Evolutionary conservation across 2,329 filamentous ascomycete genomes (phyloP), one percentile per base, ranked within the genome.

Genomic region (Diaporthe caulivora): DNA sequence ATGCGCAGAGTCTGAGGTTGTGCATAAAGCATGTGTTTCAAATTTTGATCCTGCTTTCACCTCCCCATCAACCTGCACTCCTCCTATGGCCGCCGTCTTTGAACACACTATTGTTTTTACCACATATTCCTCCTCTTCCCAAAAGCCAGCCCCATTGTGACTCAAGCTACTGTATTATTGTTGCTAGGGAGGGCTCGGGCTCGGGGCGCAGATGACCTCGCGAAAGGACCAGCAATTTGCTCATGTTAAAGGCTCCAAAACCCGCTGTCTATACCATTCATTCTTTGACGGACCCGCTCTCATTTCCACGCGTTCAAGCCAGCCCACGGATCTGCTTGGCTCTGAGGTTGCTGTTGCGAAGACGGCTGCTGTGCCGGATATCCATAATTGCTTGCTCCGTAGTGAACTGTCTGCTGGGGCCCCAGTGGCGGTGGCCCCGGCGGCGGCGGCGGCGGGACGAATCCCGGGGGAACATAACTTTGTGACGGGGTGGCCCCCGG

Each of bases 281-380:
- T 68, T 37, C 31, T 44, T 44, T 26, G 10, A 9, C 37, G 9
- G 8, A 7, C 21, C 3, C 1, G 29, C 60, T 58, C 40, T 76
- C 62, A 93, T 81, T 92, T 93, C 92, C 92, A 94, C 58, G 88
- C 89, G 83, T 88, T 92, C 77, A 94, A 81, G 6, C 92, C 92
- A 21, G 92, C 91, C 92, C 92, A 94, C 10, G 92, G 92, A 85
- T 94, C 91, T 75, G 79, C 78, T 17, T 79, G 75, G 55, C 78
- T 78, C 42, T 80, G 77, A 65, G 81, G 80, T 65, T 80, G 76
- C 70, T 77, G 73, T 55, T 77, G 73, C 40, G 81, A 79, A 76
- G 82, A n/a, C 26, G 80, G 62, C 18, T 88, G 87, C 82, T 92
- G 92, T 1, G 87, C 87, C 5, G 87, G 87, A 5, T 89, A 87